Percentiles rank a stretch among this genome's conserved stretches.
Evolutionary conservation across 139 green algal genomes (phyloP).

Genomic region (Tetraselmis chui): DNA sequence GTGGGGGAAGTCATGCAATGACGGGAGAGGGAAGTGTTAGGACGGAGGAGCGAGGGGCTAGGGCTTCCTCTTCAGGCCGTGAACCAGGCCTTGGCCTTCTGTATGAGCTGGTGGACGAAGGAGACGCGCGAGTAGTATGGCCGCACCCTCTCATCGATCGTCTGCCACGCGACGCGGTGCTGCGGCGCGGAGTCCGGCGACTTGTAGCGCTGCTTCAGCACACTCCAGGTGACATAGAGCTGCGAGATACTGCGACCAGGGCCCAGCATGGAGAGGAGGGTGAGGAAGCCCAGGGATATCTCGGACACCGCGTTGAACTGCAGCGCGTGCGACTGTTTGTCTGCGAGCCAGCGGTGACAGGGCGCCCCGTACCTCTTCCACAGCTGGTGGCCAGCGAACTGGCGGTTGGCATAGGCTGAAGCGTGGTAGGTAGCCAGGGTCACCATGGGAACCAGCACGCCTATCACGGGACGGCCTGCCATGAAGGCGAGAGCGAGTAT

Average conservation of each 20-base stretch:
- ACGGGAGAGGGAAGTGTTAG: no score
- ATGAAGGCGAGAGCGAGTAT: background rate
- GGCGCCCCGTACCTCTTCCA: background rate
- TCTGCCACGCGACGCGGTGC: background rate
- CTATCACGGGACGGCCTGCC: background rate
- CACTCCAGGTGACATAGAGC: background rate
- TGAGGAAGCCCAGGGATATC: background rate
- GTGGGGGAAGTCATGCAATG: no score
- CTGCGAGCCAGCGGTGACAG: background rate
- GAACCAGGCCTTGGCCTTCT: background rate
- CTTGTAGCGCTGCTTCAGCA: background rate
- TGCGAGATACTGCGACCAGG: background rate
- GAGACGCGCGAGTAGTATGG: background rate
- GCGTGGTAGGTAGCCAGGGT: background rate
- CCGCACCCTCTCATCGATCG: background rate
- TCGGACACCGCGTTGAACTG: background rate
- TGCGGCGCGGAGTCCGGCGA: background rate
- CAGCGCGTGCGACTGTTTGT: background rate
- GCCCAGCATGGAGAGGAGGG: background rate
- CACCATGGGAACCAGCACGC: background rate
- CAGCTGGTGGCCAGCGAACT: background rate
- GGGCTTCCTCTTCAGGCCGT: background rate
- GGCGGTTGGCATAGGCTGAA: background rate
- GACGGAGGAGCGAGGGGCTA: background rate
- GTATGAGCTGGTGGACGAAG: background rate